These are phyloP conservation scores for Garcia nutans DNA, from an alignment of 345 rosid species.

Conservation along the genomic window DNA sequence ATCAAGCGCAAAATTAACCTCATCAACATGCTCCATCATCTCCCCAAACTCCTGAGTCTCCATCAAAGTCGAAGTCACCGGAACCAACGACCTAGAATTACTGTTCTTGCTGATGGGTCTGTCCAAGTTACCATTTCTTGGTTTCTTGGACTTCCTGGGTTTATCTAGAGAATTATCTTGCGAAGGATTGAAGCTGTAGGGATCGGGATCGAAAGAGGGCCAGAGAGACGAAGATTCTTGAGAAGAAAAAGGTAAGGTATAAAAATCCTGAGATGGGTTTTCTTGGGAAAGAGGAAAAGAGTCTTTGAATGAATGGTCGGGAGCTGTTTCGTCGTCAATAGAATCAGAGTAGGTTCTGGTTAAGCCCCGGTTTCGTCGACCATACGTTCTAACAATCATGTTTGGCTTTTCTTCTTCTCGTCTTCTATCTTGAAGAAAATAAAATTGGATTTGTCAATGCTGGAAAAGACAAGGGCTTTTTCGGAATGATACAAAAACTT, in stretches of 20 bases:
- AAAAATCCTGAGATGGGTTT: constrained; percentile 48
- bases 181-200: constrained; percentile 20
- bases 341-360: constrained; percentile 50
- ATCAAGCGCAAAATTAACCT: constrained; percentile 92
- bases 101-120: not conserved
- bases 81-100: constrained; percentile 31
- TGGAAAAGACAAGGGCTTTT: constrained; percentile 6
- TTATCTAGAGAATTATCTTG: constrained; percentile 22
- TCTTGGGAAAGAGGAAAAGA: constrained; percentile 51
- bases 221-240: constrained; percentile 74
- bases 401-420: not conserved
- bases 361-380: constrained; percentile 72
- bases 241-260: constrained; percentile 49
- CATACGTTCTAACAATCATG: constrained; percentile 92
- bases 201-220: constrained; percentile 43
- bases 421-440: not conserved
- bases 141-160: constrained; percentile 55
- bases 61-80: constrained; percentile 69
- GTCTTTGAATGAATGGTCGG: constrained; percentile 36
- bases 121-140: constrained; percentile 36
- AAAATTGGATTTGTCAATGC: not conserved
- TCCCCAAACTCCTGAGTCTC: constrained; percentile 98
- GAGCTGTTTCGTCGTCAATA: constrained; percentile 35
- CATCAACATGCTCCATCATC: constrained; percentile 98
- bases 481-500: not conserved